Conservation (phyloP, 306 rosid genomes). For the Vachellia pachyceras region DNA sequence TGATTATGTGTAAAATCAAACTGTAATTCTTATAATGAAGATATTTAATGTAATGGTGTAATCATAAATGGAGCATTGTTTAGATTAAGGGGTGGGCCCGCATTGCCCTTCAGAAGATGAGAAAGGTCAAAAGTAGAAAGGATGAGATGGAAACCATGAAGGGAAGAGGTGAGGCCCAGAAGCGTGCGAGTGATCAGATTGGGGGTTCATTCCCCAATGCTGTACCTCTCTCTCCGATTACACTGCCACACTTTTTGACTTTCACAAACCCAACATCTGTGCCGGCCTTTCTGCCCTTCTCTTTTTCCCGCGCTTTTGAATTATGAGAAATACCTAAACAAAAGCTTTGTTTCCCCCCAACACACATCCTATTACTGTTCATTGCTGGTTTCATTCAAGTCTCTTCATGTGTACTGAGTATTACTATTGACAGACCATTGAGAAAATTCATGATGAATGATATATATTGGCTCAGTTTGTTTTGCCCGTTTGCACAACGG, state of each 20-base stretch:
- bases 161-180: conserved; percentile 11
- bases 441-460: not conserved
- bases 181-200: conserved; percentile 28
- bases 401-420: no score
- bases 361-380: no score
- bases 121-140: conserved; percentile 39
- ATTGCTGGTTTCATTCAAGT: no score
- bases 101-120: not conserved
- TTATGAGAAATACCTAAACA: not conserved
- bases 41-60: not conserved
- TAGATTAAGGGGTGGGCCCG: not conserved
- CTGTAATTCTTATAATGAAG: no score
- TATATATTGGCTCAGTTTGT: no score
- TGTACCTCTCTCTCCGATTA: conserved; percentile 6
- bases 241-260: conserved; percentile 49
- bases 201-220: conserved; percentile 51
- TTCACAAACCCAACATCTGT: conserved; percentile 10
- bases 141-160: conserved; percentile 29
- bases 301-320: conserved; percentile 22
- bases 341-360: no score
- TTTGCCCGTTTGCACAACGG: no score
- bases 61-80: not conserved
- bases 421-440: no score
- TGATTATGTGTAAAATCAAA: no score
- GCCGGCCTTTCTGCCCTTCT: conserved; percentile 3